Base-by-base conservation (phyloP, 352 stramenopile species). In the Phytophthora tubulina region DNA sequence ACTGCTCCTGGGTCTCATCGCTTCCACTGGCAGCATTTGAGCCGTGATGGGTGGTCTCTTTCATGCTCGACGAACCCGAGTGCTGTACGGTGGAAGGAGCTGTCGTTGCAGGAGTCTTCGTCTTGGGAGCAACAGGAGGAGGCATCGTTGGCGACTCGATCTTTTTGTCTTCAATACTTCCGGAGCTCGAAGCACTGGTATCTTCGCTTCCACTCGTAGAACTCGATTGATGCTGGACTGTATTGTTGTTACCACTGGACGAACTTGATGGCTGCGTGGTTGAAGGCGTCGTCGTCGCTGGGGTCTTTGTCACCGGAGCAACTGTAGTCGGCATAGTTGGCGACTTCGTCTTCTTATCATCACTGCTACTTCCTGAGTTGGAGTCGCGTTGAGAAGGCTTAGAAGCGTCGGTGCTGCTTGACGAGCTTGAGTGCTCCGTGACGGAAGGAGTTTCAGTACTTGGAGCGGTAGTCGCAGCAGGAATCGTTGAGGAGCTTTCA, bases 391-490 rank as follows among this genome's bases (percentile, higher is more conserved):
- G 21, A 27, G 21, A 27, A 27, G 21, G 21, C 8, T n/a, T 6
- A 7, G n/a, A n/a, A 14, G 30, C 17, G 14, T 36, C 13, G 9
- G 41, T n/a, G 14, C 42, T 52, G 15, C 36, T 15, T 13, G 55
- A 53, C 7, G 55, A 63, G 41, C 31, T 44, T 31, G 39, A 30
- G 11, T 44, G 55, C 31, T 44, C 36, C 36, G 10, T 42, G 36
- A 9, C 14, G 7, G 36, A 27, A 27, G 21, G 21, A 27, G 21
- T 27, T 27, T 27, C 21, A 27, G 21, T 27, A 27, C 21, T 27
- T 49, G 53, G 54, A 17, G 54, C 30, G 3, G 30, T 39, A n/a
- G 54, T 62, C 6, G 54, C 27, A 33, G 54, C 15, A 52, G 54
- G 4, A 21, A 6, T 39, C 36, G 53, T 44, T 45, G 51, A 14